Evolutionary conservation across 2,329 filamentous ascomycete genomes (phyloP), one percentile per base, ranked within the genome.

Genomic region (Epichloe sp.): DNA sequence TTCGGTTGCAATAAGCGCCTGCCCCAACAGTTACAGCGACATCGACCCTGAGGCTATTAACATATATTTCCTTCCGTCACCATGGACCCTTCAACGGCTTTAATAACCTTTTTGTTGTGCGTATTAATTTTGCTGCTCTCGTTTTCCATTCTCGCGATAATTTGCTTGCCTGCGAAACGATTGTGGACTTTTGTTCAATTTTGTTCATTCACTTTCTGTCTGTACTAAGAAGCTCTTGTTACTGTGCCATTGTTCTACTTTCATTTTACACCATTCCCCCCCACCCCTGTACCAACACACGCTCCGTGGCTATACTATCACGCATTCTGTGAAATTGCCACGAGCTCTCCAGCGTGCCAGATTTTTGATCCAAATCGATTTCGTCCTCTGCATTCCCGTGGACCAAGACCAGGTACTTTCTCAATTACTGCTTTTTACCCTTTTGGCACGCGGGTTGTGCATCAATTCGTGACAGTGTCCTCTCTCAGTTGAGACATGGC

Each of bases 61-160:
- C 37, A 36, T 19, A 44, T 48, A 41, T 38, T 14, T 26, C 15
- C 21, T 50, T 49, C 41, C 49, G 53, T 56, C 55, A 47, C 45
- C 62, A 79, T 80, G 77, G 77, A 80, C 65, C 77, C 77, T 49
- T 73, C 73, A 42, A 84, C 81, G 21, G 82, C 82, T 53, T 78
- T 86, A 58, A 76, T 84, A 63, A 84, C 82, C 54, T 85, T 86
- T 64, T 74, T 81, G 68, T 67, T 83, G 80, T 83, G 71, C 78
- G 79, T 58, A 21, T 40, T 44, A 15, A 15, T 45, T 19, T 4
- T 47, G 17, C 23, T 15, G 43, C 23, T 44, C 23, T 8, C 23
- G 14, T 34, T 8, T 35, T 17, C 11, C 11, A 21, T 19, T 23
- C 12, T 47, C 21, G 17, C 12, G 34, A 15, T n/a, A 26, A 12